Conservation (phyloP, 2,329 filamentous ascomycete species). For the Phaeosphaeria sp. region DNA sequence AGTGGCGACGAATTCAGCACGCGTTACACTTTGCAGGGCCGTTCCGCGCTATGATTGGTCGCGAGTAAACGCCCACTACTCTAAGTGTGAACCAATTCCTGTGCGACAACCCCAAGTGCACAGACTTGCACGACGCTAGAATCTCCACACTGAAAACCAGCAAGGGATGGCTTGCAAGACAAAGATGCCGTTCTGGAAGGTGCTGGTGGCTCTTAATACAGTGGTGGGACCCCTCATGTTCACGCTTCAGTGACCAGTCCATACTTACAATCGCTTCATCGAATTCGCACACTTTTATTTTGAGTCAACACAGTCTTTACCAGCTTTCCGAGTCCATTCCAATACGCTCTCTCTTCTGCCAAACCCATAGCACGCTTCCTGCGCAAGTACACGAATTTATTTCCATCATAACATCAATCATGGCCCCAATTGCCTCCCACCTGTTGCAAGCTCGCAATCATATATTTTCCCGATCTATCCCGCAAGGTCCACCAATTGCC, state of each 20-base stretch:
- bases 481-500: constrained; percentile 12
- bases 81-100: constrained; percentile 25
- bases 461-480: not conserved
- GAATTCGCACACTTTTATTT: not conserved
- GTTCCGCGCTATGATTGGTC: constrained; percentile 17
- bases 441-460: not conserved
- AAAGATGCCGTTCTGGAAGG: constrained; percentile 5
- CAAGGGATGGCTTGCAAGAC: not conserved
- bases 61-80: constrained; percentile 13
- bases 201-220: constrained; percentile 6
- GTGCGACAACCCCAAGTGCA: constrained; percentile 20
- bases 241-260: not conserved
- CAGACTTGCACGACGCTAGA: constrained; percentile 6
- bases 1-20: constrained; percentile 18
- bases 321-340: not conserved
- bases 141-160: constrained; percentile 3
- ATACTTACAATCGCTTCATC: not conserved
- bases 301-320: constrained; percentile 10
- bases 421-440: not conserved
- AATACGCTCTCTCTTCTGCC: not conserved
- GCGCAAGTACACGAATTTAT: not conserved
- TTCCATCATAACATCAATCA: not conserved
- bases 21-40: constrained; percentile 1
- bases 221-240: constrained; percentile 8
- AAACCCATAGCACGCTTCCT: not conserved